These are phyloP conservation scores for Coemansia sp. DNA, from an alignment of 192 early-diverging fungal genomes.

Conservation along the genomic window DNA sequence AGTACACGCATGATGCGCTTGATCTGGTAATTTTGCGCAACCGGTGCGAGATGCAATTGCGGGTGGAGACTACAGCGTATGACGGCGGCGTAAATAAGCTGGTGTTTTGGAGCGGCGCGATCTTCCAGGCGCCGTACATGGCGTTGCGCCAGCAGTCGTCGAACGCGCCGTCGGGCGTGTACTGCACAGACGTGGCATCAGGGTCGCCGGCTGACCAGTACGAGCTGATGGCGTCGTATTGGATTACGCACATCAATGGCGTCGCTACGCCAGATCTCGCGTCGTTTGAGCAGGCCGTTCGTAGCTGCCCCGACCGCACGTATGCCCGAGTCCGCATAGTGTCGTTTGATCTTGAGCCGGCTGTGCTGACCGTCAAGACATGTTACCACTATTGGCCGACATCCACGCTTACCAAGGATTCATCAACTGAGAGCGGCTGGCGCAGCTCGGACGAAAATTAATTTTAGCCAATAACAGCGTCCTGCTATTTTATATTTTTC, in stretches of 20 bases:
- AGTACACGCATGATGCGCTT: conserved; percentile 57
- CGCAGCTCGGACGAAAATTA: conserved; percentile 9
- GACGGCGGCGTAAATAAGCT: conserved; percentile 65
- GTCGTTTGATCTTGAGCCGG: conserved; percentile 47
- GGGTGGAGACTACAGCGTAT: conserved; percentile 63
- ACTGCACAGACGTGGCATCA: conserved; percentile 58
- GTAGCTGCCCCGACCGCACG: conserved; percentile 55
- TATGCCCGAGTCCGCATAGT: conserved; percentile 48
- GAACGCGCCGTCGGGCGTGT: conserved; percentile 65
- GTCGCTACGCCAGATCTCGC: conserved; percentile 59
- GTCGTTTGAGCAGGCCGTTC: conserved; percentile 60
- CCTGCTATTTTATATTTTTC: too few species aligned
- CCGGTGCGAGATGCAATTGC: conserved; percentile 64
- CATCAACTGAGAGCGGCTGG: conserved; percentile 52
- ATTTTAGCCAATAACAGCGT: background rate
- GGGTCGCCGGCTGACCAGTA: conserved; percentile 68
- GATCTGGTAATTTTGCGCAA: conserved; percentile 68
- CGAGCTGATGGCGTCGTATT: conserved; percentile 59
- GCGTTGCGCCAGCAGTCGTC: conserved; percentile 67
- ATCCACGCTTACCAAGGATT: conserved; percentile 56
- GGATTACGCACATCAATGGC: conserved; percentile 71
- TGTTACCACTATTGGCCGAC: conserved; percentile 76
- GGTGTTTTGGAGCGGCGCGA: conserved; percentile 81
- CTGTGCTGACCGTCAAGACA: conserved; percentile 67
- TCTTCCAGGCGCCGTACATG: conserved; percentile 72